Evolutionary conservation across 176 grass and related monocot species (phyloP).

Genomic region (Tillandsia fasciculata): DNA sequence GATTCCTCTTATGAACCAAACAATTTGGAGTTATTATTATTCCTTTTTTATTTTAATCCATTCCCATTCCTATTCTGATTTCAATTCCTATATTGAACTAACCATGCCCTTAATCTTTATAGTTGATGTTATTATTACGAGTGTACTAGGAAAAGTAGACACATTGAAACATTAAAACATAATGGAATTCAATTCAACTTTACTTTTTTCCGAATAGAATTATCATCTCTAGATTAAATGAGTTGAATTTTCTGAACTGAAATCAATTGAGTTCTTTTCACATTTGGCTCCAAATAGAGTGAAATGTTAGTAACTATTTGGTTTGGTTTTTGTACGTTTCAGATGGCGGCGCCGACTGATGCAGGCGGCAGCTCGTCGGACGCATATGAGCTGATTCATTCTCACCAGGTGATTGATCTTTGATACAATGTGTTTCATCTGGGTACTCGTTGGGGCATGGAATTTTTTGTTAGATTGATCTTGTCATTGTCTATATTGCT

Average conservation of each 20-base stretch:
- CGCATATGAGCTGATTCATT: conserved; percentile 64
- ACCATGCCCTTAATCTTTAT: too few species aligned
- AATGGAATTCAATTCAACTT: too few species aligned
- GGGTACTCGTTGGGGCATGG: not conserved
- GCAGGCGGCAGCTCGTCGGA: conserved; percentile 25
- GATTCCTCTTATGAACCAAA: too few species aligned
- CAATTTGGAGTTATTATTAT: too few species aligned
- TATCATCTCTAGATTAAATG: not conserved
- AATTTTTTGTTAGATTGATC: conserved; percentile 6
- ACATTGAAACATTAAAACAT: too few species aligned
- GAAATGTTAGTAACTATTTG: not conserved
- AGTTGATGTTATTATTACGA: too few species aligned
- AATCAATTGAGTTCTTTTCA: not conserved
- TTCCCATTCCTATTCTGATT: too few species aligned
- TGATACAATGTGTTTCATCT: not conserved
- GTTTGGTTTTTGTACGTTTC: not conserved
- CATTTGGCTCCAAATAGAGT: too few species aligned
- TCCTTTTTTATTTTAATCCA: too few species aligned
- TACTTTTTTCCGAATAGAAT: too few species aligned
- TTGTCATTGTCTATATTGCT: not conserved
- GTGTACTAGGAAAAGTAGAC: too few species aligned
- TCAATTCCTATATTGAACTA: too few species aligned
- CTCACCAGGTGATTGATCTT: conserved; percentile 53
- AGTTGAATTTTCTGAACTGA: not conserved
- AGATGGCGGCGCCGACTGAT: conserved; percentile 53